These are phyloP conservation scores for Entrophospora sp. DNA, from an alignment of 192 early-diverging fungal species.

Conservation along the genomic window DNA sequence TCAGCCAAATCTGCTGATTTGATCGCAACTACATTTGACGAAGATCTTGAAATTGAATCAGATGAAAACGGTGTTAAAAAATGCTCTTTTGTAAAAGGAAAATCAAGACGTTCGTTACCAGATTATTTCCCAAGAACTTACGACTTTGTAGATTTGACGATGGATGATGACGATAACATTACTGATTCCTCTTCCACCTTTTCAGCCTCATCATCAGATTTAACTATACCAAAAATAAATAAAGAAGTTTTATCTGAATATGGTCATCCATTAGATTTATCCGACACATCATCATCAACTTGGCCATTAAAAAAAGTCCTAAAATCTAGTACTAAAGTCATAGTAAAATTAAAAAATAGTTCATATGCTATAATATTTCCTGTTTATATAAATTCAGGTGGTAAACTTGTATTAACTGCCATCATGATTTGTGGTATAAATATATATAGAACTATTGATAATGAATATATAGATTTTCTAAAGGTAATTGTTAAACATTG, in stretches of 20 bases:
- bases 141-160: background rate
- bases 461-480: background rate
- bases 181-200: too few relatives aligned
- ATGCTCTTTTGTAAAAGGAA: background rate
- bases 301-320: conserved; percentile 2
- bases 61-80: conserved; percentile 3
- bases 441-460: background rate
- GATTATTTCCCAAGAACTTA: background rate
- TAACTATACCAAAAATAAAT: too few relatives aligned
- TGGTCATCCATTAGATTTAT: background rate
- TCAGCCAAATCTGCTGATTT: too few relatives aligned
- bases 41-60: background rate
- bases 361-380: background rate
- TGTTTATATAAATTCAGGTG: background rate
- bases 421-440: conserved; percentile 7
- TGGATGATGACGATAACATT: background rate
- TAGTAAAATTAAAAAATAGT: background rate
- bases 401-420: background rate
- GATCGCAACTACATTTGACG: conserved; percentile 5
- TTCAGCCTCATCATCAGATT: too few relatives aligned
- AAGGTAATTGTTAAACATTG: background rate
- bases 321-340: background rate
- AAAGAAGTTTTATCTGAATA: too few relatives aligned
- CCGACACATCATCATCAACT: background rate
- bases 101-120: background rate